Percentiles rank a stretch among this genome's conserved stretches.
phyloP scores from a whole-genome alignment of 768 basidiomycete genomes.

The Suillus fuscotomentosus region DNA sequence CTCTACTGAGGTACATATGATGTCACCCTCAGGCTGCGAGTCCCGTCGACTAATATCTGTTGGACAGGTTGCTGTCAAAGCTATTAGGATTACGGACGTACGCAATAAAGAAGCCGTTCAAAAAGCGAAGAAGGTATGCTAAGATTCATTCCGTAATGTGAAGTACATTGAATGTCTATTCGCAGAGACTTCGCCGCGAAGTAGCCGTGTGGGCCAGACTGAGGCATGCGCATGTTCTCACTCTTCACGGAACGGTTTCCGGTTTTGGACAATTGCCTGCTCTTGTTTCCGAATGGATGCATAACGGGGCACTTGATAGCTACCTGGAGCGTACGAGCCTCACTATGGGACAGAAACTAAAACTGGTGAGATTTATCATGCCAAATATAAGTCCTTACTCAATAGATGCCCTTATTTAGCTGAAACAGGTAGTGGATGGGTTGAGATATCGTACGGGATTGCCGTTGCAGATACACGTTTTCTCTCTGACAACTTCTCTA shows the following conservation, averaged over 20 bases:
- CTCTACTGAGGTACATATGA: not conserved
- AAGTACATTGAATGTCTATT: not conserved
- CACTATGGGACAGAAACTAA: not conserved
- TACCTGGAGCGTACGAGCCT: not conserved
- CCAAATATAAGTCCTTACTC: not conserved
- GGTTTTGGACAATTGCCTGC: not conserved
- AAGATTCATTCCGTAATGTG: not conserved
- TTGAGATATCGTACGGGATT: not conserved
- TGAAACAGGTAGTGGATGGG: not conserved
- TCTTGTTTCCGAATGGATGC: not conserved
- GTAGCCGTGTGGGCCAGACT: not conserved
- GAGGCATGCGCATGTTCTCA: not conserved
- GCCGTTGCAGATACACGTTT: not conserved
- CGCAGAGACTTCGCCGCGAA: not conserved
- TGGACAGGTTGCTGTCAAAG: constrained; percentile 1
- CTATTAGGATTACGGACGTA: not conserved
- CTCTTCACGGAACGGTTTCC: not conserved
- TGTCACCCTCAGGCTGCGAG: not conserved
- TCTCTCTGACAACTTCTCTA: not conserved
- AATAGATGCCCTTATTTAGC: not conserved
- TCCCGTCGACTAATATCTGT: not conserved
- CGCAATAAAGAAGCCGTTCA: not conserved
- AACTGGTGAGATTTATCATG: not conserved
- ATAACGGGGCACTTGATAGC: not conserved
- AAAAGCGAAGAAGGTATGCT: not conserved